Evolutionary conservation across 164 flowering plant genomes (phyloP), one percentile per base, ranked within the genome.

Genomic region (Nelumbo lutea): DNA sequence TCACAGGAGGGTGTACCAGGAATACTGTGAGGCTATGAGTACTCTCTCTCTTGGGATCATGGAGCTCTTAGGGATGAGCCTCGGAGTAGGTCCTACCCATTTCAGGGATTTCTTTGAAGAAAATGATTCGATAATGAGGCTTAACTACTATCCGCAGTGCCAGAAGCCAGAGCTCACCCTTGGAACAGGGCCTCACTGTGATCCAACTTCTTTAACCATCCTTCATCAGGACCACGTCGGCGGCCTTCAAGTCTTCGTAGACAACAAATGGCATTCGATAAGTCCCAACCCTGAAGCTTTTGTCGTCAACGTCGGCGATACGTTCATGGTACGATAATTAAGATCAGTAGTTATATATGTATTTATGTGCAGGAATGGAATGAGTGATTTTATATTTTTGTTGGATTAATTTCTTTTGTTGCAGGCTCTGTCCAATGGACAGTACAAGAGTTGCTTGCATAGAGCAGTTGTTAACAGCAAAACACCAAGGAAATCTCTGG

Each of bases 121-220:
- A 9, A 81, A 83, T 64, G 91, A 88, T 27, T 90, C 96, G 0
- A 77, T 88, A 70, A 74, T 88, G 88, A 80, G 93, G 69, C 57
- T 87, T 42, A 89, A 89, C 67, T 83, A 80, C 77, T 90, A 90
- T 67, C 96, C 96, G 0, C 80, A 80, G 5, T 90, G 96, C 79
- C 83, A 79, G 51, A 81, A 83, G 67, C 88, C 94, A 0, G 82
- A 89, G 15, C 79, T 74, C 57, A 79, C 88, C 0, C 85, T 90
- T 0, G 96, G 96, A 58, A 87, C 90, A 0, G 96, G 96, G 1
- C 94, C 96, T 42, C 96, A 89, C 67, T 84, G 87, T 56, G 94
- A 90, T 59, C 96, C 92, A 0, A 84, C 87, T 0, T 83, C 90
- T 15, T 60, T 90, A 55, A 87, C 96, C 27, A 86, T 90, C 7